A percentile compares a stretch with the other conserved stretches of the same genome.
Conservation (phyloP, 1,139 yeast species). For the Candida tropicalis region DNA sequence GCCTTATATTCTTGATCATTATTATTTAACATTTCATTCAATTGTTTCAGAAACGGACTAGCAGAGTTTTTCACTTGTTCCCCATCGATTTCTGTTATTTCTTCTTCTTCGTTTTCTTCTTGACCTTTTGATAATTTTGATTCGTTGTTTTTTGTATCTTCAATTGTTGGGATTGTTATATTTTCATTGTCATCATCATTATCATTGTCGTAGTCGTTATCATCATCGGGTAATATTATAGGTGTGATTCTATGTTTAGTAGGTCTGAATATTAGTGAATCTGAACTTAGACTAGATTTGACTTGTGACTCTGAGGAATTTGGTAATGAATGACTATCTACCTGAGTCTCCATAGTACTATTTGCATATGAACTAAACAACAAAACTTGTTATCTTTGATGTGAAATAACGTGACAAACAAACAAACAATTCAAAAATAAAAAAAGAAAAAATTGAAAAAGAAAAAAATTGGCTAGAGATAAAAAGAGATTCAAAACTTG, state of each 20-base stretch:
- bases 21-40: neutral
- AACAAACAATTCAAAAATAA: too few relatives aligned
- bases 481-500: too few relatives aligned
- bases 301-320: neutral
- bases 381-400: too few relatives aligned
- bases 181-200: too few relatives aligned
- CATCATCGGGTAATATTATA: neutral
- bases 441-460: too few relatives aligned
- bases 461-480: too few relatives aligned
- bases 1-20: neutral
- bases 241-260: neutral
- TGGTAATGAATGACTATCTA: neutral
- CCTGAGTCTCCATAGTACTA: slow-evolving; percentile 1
- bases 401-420: too few relatives aligned
- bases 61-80: neutral
- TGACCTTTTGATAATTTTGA: neutral
- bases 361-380: neutral
- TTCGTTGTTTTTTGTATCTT: neutral
- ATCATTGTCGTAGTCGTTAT: neutral
- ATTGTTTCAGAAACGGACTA: slow-evolving; percentile 6
- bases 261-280: neutral
- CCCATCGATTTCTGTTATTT: neutral
- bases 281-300: neutral
- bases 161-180: neutral
- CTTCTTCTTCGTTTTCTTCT: neutral